Percentiles rank a stretch among this genome's conserved stretches.
These are phyloP conservation scores for Pseudogymnoascus sp. DNA, from an alignment of 2,329 filamentous ascomycete species.

Conservation along the genomic window DNA sequence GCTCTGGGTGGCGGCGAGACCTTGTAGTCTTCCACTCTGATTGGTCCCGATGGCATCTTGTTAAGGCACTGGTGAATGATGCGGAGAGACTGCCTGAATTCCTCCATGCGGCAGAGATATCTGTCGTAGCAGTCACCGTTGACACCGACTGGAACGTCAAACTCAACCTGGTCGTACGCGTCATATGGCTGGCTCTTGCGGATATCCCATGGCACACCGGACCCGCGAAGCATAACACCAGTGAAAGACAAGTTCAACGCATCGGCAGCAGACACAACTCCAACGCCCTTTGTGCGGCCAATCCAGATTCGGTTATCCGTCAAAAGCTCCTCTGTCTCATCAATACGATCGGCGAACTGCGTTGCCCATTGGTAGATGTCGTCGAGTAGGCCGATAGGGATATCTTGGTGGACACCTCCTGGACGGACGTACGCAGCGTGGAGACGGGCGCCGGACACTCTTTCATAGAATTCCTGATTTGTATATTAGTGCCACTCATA, in stretches of 20 bases:
- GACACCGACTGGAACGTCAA: slow-evolving; percentile 91
- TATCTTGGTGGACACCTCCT: slow-evolving; percentile 91
- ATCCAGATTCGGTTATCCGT: slow-evolving; percentile 99
- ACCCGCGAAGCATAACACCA: slow-evolving; percentile 96
- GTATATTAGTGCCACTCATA: slow-evolving; percentile 16
- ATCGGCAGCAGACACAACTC: slow-evolving; percentile 83
- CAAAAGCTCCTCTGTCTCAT: slow-evolving; percentile 96
- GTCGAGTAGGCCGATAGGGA: slow-evolving; percentile 87
- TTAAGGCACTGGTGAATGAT: slow-evolving; percentile 99
- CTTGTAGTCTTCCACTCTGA: slow-evolving; percentile 98
- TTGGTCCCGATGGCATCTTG: slow-evolving; percentile 92
- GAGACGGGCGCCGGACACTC: slow-evolving; percentile 94
- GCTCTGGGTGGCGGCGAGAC: slow-evolving; percentile 88
- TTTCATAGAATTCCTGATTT: slow-evolving; percentile 93
- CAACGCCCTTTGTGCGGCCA: slow-evolving; percentile 81
- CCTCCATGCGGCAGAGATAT: slow-evolving; percentile 98
- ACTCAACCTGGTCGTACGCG: slow-evolving; percentile 95
- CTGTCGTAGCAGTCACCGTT: slow-evolving; percentile 99
- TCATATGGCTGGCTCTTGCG: slow-evolving; percentile 97
- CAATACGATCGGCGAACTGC: slow-evolving; percentile 95
- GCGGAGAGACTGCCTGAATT: slow-evolving; percentile 95
- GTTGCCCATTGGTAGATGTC: slow-evolving; percentile 99
- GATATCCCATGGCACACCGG: slow-evolving; percentile 91
- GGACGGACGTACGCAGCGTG: slow-evolving; percentile 96
- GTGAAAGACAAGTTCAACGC: slow-evolving; percentile 97